Conservation (phyloP, 108 stramenopile species). For the Cyclostephanos tholiformis region DNA sequence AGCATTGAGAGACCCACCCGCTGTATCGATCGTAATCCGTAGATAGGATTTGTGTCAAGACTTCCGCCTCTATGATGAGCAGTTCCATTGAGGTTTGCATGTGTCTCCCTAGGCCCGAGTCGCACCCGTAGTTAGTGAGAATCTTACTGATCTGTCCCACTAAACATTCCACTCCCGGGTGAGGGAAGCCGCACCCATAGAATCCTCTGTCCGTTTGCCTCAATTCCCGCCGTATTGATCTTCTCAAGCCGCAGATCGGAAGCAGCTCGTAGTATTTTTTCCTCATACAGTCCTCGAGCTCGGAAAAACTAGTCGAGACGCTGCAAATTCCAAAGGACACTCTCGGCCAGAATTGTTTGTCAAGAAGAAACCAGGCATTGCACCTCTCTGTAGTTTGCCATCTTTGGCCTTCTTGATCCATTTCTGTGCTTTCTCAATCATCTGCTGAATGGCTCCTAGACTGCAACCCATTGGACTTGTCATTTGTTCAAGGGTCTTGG, state of each 20-base stretch:
- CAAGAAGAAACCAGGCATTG: constrained; percentile 3
- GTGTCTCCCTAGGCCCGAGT: background rate
- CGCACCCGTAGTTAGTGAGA: constrained; percentile 13
- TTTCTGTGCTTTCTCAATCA: constrained; percentile 12
- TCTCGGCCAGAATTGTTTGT: constrained; percentile 18
- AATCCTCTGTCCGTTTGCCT: constrained; percentile 9
- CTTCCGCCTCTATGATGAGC: constrained; percentile 2
- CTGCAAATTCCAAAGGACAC: constrained; percentile 16
- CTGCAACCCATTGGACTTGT: background rate
- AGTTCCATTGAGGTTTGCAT: constrained; percentile 4
- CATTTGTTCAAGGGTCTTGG: constrained; percentile 15
- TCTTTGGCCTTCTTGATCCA: constrained; percentile 18
- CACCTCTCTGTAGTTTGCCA: constrained; percentile 1
- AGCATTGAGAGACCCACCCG: background rate
- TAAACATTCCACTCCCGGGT: constrained; percentile 5
- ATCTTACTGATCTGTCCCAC: constrained; percentile 1
- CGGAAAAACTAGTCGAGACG: background rate
- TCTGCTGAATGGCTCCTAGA: background rate
- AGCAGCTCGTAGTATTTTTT: constrained; percentile 4
- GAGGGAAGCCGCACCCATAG: constrained; percentile 3
- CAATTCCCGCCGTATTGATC: background rate
- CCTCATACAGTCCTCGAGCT: background rate
- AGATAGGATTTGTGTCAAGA: background rate
- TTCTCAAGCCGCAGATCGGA: background rate
- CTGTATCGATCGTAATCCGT: background rate